Evolutionary conservation across 1,139 yeast genomes (phyloP), one percentile per base, ranked within the genome.

Genomic region (Candida neerlandica): DNA sequence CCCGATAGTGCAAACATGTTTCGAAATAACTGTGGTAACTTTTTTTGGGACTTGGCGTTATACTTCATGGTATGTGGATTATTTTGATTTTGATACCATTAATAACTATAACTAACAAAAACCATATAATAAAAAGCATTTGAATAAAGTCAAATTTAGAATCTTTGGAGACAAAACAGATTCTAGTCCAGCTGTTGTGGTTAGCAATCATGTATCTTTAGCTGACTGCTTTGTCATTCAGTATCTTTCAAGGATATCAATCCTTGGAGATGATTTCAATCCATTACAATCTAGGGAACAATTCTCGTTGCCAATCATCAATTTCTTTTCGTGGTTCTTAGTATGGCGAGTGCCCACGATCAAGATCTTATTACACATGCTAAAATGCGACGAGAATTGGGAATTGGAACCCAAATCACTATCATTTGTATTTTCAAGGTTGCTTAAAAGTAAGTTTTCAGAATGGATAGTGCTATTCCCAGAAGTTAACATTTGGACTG

Each of bases 401-500:
- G 83, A 80, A 53, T 61, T 83, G 42, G 80, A 77, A 43, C 57
- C 66, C 3, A 59, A 59, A 21, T 58, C 73, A 21, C 61, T 62
- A 29, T 57, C 56, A 2, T 42, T 52, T 4, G 58, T 69, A 26
- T 72, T 75, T 46, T 50, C 58, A 1, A 53, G 60, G 16, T 50
- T 73, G 10, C 32, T 65, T 6, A 49, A 44, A 6, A 68, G 73
- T 30, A 70, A 62, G 38, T 56, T 55, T 16, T 71, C 76, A 2
- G 77, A 77, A 55, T 84, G 89, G 89, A 58, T 84, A 4, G 77
- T 80, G 1, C 54, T 85, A 9, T 86, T 86, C 52, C 94, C 95
- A 0, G 95, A 87, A 63, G 92, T 86, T 2, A 87, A 86, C 59
- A 80, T 86, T 3, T 78, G 81, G 66, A 79, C 84, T 0, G 65